A percentile compares a stretch with the other conserved stretches of the same genome.
phyloP scores from a whole-genome alignment of 306 rosid species.

The Mimosa pudica region DNA sequence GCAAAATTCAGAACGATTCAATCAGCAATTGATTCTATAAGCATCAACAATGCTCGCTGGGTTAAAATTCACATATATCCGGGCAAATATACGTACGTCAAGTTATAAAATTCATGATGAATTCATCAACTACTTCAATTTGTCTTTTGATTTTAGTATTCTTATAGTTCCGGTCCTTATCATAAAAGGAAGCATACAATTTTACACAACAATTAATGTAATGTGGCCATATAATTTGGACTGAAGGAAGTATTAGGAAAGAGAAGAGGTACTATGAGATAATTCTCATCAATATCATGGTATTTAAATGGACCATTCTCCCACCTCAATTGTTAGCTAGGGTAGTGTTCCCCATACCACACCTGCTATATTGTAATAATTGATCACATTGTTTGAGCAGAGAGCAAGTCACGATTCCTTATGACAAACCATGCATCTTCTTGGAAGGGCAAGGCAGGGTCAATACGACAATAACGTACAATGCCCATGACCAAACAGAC shows the following conservation, averaged over 20 bases:
- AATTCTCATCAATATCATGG: no score
- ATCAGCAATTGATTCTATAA: slow-evolving; percentile 50
- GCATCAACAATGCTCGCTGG: slow-evolving; percentile 31
- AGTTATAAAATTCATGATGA: background rate
- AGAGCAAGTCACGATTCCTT: slow-evolving; percentile 40
- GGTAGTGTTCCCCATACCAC: no score
- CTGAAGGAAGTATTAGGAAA: no score
- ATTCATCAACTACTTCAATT: background rate
- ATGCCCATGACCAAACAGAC: slow-evolving; percentile 38
- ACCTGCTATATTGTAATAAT: no score
- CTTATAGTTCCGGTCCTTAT: no score
- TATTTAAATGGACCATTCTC: no score
- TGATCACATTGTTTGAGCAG: slow-evolving; percentile 21
- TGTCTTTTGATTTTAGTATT: no score
- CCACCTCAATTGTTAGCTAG: no score
- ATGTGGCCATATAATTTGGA: no score
- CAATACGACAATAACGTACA: slow-evolving; percentile 28
- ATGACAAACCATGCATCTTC: slow-evolving; percentile 32
- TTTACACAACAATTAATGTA: no score
- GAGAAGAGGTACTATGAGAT: no score
- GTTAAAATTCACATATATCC: slow-evolving; percentile 39
- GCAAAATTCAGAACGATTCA: slow-evolving; percentile 39
- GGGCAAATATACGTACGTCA: slow-evolving; percentile 32
- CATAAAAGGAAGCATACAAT: no score
- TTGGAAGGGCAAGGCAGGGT: slow-evolving; percentile 41